A percentile compares a stretch with the other conserved stretches of the same genome.
These are phyloP conservation scores for Spergularia bocconei DNA, from an alignment of 148 eudicot species.

Conservation along the genomic window DNA sequence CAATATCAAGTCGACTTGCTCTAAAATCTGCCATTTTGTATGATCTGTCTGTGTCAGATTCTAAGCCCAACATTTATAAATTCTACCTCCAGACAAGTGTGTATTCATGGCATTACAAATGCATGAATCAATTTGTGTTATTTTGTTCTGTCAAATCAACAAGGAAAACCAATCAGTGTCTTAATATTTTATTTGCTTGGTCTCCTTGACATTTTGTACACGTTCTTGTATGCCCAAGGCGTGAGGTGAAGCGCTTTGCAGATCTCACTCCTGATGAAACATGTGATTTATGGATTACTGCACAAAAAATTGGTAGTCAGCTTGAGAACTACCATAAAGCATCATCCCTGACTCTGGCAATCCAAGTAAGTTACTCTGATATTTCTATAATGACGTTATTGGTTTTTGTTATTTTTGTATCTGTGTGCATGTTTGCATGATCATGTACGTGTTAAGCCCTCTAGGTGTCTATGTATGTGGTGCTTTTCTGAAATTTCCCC, in stretches of 20 bases:
- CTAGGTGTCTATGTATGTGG: too few relatives aligned
- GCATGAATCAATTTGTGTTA: background rate
- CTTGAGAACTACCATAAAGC: slow-evolving; percentile 84
- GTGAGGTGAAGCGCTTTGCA: slow-evolving; percentile 50
- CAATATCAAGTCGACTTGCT: background rate
- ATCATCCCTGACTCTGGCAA: slow-evolving; percentile 71
- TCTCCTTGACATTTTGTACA: slow-evolving; percentile 68
- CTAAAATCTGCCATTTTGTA: background rate
- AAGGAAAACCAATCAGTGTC: background rate
- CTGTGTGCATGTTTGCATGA: too few relatives aligned
- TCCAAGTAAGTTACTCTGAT: slow-evolving; percentile 56
- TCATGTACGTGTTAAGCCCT: too few relatives aligned
- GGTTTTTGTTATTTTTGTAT: too few relatives aligned
- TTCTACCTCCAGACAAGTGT: background rate
- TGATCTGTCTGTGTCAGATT: background rate
- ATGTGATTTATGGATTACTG: slow-evolving; percentile 77
- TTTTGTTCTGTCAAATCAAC: background rate
- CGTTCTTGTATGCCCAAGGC: slow-evolving; percentile 50
- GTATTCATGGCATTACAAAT: background rate
- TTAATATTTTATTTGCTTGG: slow-evolving; percentile 22
- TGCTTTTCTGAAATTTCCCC: too few relatives aligned
- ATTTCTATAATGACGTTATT: too few relatives aligned
- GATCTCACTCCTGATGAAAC: slow-evolving; percentile 85
- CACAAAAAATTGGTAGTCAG: slow-evolving; percentile 68
- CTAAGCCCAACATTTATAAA: background rate